Conservation (phyloP, 2,329 filamentous ascomycete genomes). For the Calonectria fujianensis region DNA sequence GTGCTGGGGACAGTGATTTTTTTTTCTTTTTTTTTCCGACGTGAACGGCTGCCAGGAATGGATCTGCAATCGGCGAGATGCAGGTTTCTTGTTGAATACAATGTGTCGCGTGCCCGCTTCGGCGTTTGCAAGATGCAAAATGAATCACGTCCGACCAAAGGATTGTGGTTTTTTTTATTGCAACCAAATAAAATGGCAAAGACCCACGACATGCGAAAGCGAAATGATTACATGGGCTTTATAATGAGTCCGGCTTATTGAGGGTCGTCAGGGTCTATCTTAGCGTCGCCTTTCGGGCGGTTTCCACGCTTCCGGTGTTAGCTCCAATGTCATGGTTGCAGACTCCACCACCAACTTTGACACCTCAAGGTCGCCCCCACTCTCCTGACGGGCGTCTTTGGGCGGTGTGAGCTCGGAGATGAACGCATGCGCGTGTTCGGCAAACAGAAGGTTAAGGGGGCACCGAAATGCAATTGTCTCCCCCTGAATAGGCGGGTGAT, state of each 20-base stretch:
- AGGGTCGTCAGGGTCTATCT: conserved; percentile 29
- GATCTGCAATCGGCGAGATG: conserved; percentile 22
- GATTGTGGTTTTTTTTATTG: conserved; percentile 7
- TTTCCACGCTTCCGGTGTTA: conserved; percentile 33
- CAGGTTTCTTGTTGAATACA: conserved; percentile 15
- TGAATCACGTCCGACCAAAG: neutral
- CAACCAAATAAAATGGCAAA: conserved; percentile 12
- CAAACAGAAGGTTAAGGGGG: conserved; percentile 22
- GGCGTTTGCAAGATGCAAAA: conserved; percentile 18
- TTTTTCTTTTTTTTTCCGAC: conserved; percentile 24
- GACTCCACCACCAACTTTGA: conserved; percentile 38
- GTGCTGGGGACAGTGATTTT: conserved; percentile 10
- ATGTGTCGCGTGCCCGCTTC: conserved; percentile 32
- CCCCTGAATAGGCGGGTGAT: neutral
- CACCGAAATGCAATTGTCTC: conserved; percentile 1
- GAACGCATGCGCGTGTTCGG: conserved; percentile 24
- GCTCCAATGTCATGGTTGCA: conserved; percentile 37
- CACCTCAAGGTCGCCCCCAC: conserved; percentile 30
- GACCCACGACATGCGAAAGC: conserved; percentile 16
- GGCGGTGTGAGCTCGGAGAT: conserved; percentile 32
- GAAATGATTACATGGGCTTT: conserved; percentile 14
- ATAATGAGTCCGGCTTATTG: conserved; percentile 23
- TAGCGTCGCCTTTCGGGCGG: conserved; percentile 28
- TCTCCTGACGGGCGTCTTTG: conserved; percentile 21
- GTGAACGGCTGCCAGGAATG: neutral